Conservation (phyloP, 805 yeast genomes). For the Saturnispora gosingensis region DNA sequence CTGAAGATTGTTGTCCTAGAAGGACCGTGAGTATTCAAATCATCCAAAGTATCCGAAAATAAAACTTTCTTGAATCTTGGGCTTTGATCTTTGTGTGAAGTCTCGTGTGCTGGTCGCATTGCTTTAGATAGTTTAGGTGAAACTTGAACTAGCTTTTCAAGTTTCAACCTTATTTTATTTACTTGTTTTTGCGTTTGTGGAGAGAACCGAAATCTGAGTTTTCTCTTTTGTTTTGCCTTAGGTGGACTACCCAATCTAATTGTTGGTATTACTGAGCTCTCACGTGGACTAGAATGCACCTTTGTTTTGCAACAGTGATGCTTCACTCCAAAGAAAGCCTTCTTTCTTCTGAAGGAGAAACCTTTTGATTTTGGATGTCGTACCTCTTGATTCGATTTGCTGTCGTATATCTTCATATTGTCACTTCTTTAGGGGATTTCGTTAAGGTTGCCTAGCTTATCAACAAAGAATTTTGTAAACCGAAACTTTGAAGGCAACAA, state of each 20-base stretch:
- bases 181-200: neutral
- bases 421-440: neutral
- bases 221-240: neutral
- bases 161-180: neutral
- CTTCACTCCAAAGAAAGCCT: neutral
- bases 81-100: neutral
- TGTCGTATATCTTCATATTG: neutral
- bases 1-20: neutral
- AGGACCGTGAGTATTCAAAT: neutral
- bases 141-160: neutral
- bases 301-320: neutral
- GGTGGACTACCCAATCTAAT: neutral
- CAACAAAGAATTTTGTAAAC: neutral
- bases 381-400: neutral
- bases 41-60: neutral
- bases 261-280: neutral
- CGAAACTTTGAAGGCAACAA: neutral
- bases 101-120: neutral
- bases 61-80: neutral
- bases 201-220: neutral
- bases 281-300: neutral
- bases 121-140: neutral
- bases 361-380: neutral
- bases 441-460: neutral
- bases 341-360: neutral